Base-by-base conservation (phyloP, 768 basidiomycete genomes). In the Tricholoma flavovirens region DNA sequence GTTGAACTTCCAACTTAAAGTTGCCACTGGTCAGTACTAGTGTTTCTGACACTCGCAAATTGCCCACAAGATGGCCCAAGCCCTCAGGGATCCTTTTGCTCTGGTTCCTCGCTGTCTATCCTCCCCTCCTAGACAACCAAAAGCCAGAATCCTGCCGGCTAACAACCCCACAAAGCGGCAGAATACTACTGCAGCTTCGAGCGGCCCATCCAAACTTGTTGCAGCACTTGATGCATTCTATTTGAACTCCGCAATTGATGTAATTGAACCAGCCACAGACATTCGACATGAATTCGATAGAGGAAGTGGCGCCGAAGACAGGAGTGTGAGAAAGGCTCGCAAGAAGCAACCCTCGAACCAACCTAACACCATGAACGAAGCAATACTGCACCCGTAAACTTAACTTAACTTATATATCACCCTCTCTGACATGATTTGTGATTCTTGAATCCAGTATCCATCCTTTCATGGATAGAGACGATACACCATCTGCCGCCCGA, bases 31-130 rank as follows among this genome's bases (percentile, higher is more conserved):
- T 9, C 26, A 51, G 12, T n/a, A n/a, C n/a, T n/a, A n/a, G n/a
- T n/a, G 32, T 11, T 49, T 29, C 21, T 10, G 14, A 29, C 14
- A n/a, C n/a, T 8, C 21, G 24, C 5, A 32, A 32, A 12, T 24
- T 40, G 12, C 19, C 10, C 12, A 9, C 15, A 50, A 48, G 22
- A 61, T 60, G 59, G 50, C 58, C 0, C 52, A 54, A 38, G 32
- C 43, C 32, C 29, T 59, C 17, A 43, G 51, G 8, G 62, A 58
- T 33, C 59, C 57, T 7, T 46, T 56, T 4, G 32, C 24, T 17
- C n/a, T 58, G 6, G 58, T 61, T 12, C 57, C 61, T 22, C 55
- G 58, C 22, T 57, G 53, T 55, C 38, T 64, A 12, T 57, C 53
- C 14, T 43, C 57, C 0, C 58, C 61, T 12, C 50, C 54, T 10